Conservation (phyloP, 257 asterid genomes). For the Euphrasia confusa region DNA sequence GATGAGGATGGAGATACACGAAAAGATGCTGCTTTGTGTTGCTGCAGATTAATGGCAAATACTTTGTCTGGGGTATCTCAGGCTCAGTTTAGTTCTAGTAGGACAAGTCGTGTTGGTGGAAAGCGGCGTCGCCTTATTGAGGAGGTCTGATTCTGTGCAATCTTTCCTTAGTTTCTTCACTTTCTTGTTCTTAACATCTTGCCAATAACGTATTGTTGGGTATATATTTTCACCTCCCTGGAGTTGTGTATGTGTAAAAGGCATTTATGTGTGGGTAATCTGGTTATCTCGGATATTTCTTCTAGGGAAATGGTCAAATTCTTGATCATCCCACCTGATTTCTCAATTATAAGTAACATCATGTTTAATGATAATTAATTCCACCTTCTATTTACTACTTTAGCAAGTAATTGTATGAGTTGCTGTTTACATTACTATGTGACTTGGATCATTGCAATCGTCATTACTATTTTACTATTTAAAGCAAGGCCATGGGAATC, state of each 20-base stretch:
- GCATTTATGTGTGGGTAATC: constrained; percentile 8
- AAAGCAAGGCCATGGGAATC: too few species aligned
- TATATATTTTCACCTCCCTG: constrained; percentile 8
- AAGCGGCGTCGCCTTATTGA: constrained; percentile 90
- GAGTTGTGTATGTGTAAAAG: constrained; percentile 1
- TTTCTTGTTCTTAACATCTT: constrained; percentile 25
- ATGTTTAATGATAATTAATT: constrained; percentile 1
- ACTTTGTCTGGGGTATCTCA: constrained; percentile 67
- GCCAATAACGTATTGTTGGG: constrained; percentile 2
- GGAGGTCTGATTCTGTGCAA: constrained; percentile 63
- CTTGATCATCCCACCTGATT: background rate
- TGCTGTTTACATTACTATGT: constrained; percentile 3
- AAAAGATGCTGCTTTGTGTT: constrained; percentile 96
- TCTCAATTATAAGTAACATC: constrained; percentile 1
- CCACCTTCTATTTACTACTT: background rate
- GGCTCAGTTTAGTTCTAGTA: constrained; percentile 63
- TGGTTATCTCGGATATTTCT: constrained; percentile 14
- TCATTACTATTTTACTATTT: too few species aligned
- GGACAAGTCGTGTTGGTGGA: constrained; percentile 84
- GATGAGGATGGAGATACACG: constrained; percentile 95
- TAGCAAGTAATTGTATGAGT: background rate
- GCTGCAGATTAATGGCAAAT: constrained; percentile 88
- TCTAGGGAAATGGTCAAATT: background rate
- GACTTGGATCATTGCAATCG: constrained; percentile 3
- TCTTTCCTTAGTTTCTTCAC: constrained; percentile 23